phyloP scores from a whole-genome alignment of 495 filamentous ascomycete species.

The Talaromyces stipitatus region DNA sequence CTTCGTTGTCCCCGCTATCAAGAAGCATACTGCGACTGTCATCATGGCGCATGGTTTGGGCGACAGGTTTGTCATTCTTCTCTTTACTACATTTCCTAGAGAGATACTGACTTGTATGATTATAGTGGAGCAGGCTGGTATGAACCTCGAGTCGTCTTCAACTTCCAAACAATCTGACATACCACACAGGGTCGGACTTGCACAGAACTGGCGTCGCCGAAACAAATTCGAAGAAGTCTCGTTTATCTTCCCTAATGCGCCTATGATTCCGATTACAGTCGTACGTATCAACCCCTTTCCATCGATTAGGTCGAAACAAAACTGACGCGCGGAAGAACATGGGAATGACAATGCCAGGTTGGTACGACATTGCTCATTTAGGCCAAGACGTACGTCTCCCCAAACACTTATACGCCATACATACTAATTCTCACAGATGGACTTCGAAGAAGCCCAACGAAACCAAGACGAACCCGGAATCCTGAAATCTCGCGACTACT shows the following conservation, averaged over 20 bases:
- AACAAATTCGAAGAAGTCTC: slow-evolving; percentile 80
- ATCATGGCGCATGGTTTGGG: slow-evolving; percentile 92
- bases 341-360: slow-evolving; percentile 81
- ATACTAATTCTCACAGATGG: slow-evolving; percentile 12
- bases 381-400: slow-evolving; percentile 30
- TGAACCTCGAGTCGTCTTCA: slow-evolving; percentile 6
- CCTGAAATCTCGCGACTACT: slow-evolving; percentile 59
- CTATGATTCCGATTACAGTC: slow-evolving; percentile 76
- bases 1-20: slow-evolving; percentile 78
- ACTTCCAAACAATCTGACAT: not conserved
- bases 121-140: slow-evolving; percentile 67
- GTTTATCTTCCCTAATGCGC: slow-evolving; percentile 94
- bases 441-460: slow-evolving; percentile 39
- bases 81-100: not conserved
- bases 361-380: slow-evolving; percentile 79
- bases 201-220: slow-evolving; percentile 83
- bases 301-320: not conserved
- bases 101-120: slow-evolving; percentile 1
- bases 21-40: slow-evolving; percentile 86
- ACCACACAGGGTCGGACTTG: slow-evolving; percentile 54
- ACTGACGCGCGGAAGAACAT: slow-evolving; percentile 46
- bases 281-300: slow-evolving; percentile 39
- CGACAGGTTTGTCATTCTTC: slow-evolving; percentile 48
- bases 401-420: not conserved
- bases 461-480: slow-evolving; percentile 77